These are phyloP conservation scores for Solanum clarkiae DNA, from an alignment of 257 asterid genomes.

Conservation along the genomic window DNA sequence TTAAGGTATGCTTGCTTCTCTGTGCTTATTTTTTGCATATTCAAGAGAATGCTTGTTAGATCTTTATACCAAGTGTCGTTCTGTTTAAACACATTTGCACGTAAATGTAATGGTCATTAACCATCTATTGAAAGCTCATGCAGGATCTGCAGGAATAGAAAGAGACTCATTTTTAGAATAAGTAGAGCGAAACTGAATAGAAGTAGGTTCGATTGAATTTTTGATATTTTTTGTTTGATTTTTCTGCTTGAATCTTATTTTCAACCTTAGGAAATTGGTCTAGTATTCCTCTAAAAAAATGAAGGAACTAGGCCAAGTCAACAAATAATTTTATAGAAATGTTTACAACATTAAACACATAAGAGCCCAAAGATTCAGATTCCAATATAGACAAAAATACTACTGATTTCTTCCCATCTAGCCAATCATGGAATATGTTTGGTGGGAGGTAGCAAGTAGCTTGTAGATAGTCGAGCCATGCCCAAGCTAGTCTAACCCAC, in stretches of 20 bases:
- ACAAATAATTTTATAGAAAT: background rate
- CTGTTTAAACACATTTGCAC: background rate
- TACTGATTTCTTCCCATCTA: background rate
- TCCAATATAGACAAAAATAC: background rate
- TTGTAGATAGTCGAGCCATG: background rate
- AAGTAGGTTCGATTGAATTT: background rate
- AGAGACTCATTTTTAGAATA: background rate
- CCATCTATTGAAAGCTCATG: background rate
- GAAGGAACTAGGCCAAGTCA: background rate
- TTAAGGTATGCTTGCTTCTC: constrained; percentile 44
- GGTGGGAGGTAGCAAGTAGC: background rate
- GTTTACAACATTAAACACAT: background rate
- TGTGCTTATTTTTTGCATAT: background rate
- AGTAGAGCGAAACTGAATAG: background rate
- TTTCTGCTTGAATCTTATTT: background rate
- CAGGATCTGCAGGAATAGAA: background rate
- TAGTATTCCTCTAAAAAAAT: background rate
- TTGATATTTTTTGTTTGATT: background rate
- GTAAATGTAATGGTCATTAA: background rate
- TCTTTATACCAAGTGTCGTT: background rate
- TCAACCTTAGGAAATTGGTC: background rate
- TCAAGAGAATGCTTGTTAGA: background rate
- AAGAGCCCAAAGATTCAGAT: background rate
- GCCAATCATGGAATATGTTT: background rate
- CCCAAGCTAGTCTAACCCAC: background rate